phyloP scores from a whole-genome alignment of 306 rosid species.

The Cicer arietinum region DNA sequence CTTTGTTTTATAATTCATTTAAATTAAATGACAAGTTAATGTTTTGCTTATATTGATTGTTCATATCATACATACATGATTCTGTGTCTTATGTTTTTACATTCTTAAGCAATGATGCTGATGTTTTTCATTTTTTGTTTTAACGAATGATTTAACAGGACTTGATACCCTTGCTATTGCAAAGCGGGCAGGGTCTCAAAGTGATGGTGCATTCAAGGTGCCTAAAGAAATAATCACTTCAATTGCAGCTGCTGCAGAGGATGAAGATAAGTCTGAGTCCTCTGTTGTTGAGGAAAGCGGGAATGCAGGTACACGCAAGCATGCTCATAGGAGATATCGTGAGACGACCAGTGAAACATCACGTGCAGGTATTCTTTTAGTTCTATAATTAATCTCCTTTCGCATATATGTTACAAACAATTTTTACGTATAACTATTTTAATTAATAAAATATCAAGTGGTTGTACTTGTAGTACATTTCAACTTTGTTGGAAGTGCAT shows the following conservation, averaged over 20 bases:
- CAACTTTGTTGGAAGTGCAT: slow-evolving; percentile 12
- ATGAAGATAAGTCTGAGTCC: slow-evolving; percentile 64
- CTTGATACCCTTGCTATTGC: slow-evolving; percentile 84
- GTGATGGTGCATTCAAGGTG: slow-evolving; percentile 70
- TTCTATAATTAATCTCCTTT: neutral
- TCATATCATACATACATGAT: neutral
- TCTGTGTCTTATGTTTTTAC: neutral
- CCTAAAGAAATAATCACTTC: slow-evolving; percentile 70
- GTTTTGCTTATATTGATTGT: slow-evolving; percentile 21
- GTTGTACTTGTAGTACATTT: neutral
- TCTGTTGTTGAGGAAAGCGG: slow-evolving; percentile 54
- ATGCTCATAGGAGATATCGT: slow-evolving; percentile 67
- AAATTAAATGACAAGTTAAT: neutral
- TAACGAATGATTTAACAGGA: slow-evolving; percentile 55
- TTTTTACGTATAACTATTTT: slow-evolving; percentile 11
- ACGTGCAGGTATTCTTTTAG: slow-evolving; percentile 47
- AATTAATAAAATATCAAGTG: neutral
- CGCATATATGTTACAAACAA: neutral
- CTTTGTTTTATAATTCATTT: slow-evolving; percentile 30
- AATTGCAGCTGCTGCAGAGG: slow-evolving; percentile 72
- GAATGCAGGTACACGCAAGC: slow-evolving; percentile 34
- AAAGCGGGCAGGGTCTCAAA: slow-evolving; percentile 68
- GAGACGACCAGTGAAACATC: slow-evolving; percentile 58
- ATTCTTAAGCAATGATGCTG: slow-evolving; percentile 18
- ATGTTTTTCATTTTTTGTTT: slow-evolving; percentile 11